A percentile compares a stretch with the other conserved stretches of the same genome.
Evolutionary conservation across 148 eudicot genomes (phyloP).

Genomic region (Rhododendron vialii): DNA sequence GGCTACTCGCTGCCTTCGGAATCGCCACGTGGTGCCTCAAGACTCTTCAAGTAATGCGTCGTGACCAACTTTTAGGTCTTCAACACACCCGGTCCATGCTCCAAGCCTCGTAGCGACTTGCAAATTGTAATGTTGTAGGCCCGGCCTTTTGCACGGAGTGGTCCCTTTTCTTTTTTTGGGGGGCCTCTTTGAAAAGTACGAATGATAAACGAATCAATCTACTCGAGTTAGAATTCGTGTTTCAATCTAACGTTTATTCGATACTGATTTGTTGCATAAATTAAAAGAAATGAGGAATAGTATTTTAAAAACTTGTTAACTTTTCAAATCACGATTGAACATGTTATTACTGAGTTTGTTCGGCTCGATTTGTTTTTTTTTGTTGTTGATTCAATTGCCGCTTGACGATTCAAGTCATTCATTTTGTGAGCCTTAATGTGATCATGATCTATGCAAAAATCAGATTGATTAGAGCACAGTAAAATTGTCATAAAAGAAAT

Average conservation of each 20-base stretch:
- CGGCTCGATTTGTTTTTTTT: neutral
- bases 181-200: neutral
- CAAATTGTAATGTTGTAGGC: too few species aligned
- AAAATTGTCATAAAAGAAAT: neutral
- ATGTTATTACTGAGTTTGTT: neutral
- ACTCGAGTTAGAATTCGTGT: neutral
- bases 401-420: neutral
- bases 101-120: too few species aligned
- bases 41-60: neutral
- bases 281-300: neutral
- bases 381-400: too few species aligned
- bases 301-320: neutral
- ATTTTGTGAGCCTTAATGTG: neutral
- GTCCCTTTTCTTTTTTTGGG: neutral
- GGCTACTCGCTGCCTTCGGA: too few species aligned
- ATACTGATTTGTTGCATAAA: neutral
- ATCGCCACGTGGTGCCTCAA: neutral
- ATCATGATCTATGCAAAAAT: too few species aligned
- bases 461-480: neutral
- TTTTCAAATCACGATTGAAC: neutral
- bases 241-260: neutral
- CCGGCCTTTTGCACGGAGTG: neutral
- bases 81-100: too few species aligned
- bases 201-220: neutral
- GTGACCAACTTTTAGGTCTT: neutral